Evolutionary conservation across 768 basidiomycete species (phyloP).

Genomic region (Gloeophyllum trabeum): DNA sequence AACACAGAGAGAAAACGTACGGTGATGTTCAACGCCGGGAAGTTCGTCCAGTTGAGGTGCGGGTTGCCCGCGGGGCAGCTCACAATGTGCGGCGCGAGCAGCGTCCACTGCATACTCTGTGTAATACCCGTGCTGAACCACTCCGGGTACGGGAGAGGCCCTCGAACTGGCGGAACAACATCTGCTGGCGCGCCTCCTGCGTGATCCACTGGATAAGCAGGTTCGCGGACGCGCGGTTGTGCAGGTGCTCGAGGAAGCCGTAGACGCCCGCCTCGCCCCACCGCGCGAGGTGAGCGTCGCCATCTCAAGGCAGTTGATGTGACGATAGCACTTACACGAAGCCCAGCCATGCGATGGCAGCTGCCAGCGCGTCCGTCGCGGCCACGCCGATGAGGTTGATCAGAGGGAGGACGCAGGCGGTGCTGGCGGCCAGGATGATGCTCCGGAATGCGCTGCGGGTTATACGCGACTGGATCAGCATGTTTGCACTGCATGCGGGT

Average conservation of each 20-base stretch:
- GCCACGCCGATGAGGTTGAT: conserved; percentile 42
- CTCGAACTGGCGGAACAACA: conserved; percentile 51
- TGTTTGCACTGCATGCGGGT: no score
- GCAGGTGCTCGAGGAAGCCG: conserved; percentile 54
- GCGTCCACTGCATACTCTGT: conserved; percentile 53
- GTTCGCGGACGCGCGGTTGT: conserved; percentile 40
- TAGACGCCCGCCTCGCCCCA: conserved; percentile 49
- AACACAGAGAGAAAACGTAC: no score
- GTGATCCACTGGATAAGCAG: conserved; percentile 46
- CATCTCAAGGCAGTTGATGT: no score
- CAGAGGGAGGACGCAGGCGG: conserved; percentile 38
- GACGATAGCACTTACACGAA: conserved; percentile 36
- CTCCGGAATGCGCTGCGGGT: conserved; percentile 41
- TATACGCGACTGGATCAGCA: no score
- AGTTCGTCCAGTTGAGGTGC: conserved; percentile 37
- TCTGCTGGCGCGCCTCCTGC: conserved; percentile 56
- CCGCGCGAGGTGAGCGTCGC: conserved; percentile 16
- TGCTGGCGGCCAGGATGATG: conserved; percentile 28
- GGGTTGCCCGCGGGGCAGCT: conserved; percentile 43
- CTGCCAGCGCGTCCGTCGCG: conserved; percentile 33
- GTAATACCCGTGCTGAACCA: conserved; percentile 47
- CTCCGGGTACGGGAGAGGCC: conserved; percentile 45
- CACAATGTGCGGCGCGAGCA: conserved; percentile 39
- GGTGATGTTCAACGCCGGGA: conserved; percentile 41
- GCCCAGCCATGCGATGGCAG: conserved; percentile 35